These are phyloP conservation scores for Spizellomyces punctatus DNA, from an alignment of 192 early-diverging fungal genomes.

Conservation along the genomic window DNA sequence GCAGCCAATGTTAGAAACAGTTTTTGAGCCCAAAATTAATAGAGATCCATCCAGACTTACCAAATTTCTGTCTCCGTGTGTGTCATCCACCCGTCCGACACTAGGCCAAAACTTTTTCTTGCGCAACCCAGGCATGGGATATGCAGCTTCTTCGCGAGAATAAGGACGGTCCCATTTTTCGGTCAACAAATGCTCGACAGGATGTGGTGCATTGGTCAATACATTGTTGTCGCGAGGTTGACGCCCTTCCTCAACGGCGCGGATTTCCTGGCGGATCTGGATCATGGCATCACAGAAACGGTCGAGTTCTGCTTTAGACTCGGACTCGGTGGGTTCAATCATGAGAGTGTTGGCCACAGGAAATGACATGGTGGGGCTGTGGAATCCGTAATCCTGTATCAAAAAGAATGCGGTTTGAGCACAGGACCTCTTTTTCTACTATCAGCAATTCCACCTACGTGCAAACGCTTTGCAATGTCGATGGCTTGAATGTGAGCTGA, in stretches of 20 bases:
- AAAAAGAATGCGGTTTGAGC: not conserved
- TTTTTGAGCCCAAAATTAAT: not conserved
- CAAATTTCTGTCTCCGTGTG: slow-evolving; percentile 93
- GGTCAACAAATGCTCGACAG: slow-evolving; percentile 72
- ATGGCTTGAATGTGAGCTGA: slow-evolving; percentile 85
- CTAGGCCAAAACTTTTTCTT: slow-evolving; percentile 98
- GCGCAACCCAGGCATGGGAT: slow-evolving; percentile 78
- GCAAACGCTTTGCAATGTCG: slow-evolving; percentile 97
- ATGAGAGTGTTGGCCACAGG: slow-evolving; percentile 98
- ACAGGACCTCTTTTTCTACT: slow-evolving; percentile 8
- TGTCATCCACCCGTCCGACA: slow-evolving; percentile 88
- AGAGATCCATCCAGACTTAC: slow-evolving; percentile 45
- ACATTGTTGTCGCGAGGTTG: slow-evolving; percentile 87
- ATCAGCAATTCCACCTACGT: not conserved
- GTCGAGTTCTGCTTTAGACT: slow-evolving; percentile 90
- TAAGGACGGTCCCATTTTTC: slow-evolving; percentile 90
- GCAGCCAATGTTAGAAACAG: not conserved
- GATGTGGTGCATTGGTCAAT: slow-evolving; percentile 87
- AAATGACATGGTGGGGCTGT: slow-evolving; percentile 99
- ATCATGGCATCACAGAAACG: slow-evolving; percentile 99
- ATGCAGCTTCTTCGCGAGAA: slow-evolving; percentile 85
- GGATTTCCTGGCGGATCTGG: slow-evolving; percentile 90
- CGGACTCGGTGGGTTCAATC: slow-evolving; percentile 99
- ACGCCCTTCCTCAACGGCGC: slow-evolving; percentile 80
- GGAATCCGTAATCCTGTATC: slow-evolving; percentile 89